Evolutionary conservation across 2,329 filamentous ascomycete species (phyloP).

Genomic region (Fulvia fulva): DNA sequence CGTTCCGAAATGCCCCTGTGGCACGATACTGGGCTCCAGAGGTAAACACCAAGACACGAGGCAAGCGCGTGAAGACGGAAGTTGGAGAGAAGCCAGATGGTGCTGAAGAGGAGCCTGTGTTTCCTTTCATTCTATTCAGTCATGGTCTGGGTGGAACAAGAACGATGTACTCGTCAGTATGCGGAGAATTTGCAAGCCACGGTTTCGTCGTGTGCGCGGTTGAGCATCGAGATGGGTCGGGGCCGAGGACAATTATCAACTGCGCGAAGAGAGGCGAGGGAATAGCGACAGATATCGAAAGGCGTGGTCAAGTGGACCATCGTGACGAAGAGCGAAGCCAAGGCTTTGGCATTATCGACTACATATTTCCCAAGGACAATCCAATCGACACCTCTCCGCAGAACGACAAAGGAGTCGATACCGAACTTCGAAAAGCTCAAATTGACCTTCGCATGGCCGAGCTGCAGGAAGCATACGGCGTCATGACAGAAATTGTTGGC

Average conservation of each 20-base stretch:
- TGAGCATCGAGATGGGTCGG: conserved; percentile 63
- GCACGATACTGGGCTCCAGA: conserved; percentile 49
- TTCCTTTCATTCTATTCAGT: conserved; percentile 63
- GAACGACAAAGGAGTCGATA: conserved; percentile 59
- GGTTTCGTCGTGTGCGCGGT: conserved; percentile 62
- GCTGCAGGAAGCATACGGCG: conserved; percentile 59
- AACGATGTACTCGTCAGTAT: conserved; percentile 60
- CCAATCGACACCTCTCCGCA: conserved; percentile 47
- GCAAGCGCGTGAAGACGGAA: conserved; percentile 40
- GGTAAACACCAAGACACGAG: conserved; percentile 40
- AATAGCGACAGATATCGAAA: conserved; percentile 32
- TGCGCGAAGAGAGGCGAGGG: conserved; percentile 41
- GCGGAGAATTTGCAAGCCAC: conserved; percentile 63
- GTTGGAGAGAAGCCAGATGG: conserved; percentile 39
- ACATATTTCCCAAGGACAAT: conserved; percentile 58
- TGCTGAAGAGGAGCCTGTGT: conserved; percentile 42
- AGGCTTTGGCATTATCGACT: conserved; percentile 43
- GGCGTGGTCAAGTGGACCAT: conserved; percentile 26
- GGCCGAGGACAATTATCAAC: conserved; percentile 59
- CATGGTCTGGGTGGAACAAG: conserved; percentile 63
- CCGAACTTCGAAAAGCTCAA: conserved; percentile 56
- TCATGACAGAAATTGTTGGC: conserved; percentile 53
- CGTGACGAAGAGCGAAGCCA: conserved; percentile 20
- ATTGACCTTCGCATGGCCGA: conserved; percentile 61
- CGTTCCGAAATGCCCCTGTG: conserved; percentile 57